A percentile compares a stretch with the other conserved stretches of the same genome.
These are phyloP conservation scores for Aschersonia sp. DNA, from an alignment of 2,329 filamentous ascomycete species.

Conservation along the genomic window DNA sequence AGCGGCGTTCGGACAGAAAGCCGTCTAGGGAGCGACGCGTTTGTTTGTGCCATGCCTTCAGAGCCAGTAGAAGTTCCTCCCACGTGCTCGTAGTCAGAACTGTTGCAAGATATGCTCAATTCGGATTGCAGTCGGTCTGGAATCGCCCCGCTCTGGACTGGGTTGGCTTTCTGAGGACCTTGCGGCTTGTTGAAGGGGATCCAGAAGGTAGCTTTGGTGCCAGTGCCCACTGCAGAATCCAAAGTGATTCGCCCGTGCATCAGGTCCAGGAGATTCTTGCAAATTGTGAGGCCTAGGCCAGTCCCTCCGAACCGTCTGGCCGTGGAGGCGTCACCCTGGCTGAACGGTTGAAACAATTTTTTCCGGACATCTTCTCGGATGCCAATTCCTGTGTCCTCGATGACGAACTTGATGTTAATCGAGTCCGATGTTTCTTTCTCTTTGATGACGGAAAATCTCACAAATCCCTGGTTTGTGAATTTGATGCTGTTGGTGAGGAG, in stretches of 20 bases:
- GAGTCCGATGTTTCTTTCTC: constrained; percentile 48
- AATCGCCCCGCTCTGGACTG: constrained; percentile 49
- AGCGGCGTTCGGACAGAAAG: constrained; percentile 20
- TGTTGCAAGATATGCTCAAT: constrained; percentile 50
- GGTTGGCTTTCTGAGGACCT: constrained; percentile 26
- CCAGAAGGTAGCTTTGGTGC: constrained; percentile 63
- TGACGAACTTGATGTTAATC: constrained; percentile 54
- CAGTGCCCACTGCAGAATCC: constrained; percentile 49
- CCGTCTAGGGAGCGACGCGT: constrained; percentile 13
- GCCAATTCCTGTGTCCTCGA: constrained; percentile 69
- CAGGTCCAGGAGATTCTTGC: constrained; percentile 64
- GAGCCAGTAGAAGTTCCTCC: constrained; percentile 23
- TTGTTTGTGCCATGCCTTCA: constrained; percentile 10
- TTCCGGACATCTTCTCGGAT: constrained; percentile 65
- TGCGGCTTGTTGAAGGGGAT: constrained; percentile 64
- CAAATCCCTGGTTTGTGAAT: constrained; percentile 54
- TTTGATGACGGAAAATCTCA: constrained; percentile 50
- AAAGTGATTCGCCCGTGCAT: constrained; percentile 66
- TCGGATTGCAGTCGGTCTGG: constrained; percentile 53
- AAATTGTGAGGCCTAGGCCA: constrained; percentile 64
- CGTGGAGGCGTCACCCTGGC: constrained; percentile 68
- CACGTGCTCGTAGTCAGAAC: constrained; percentile 44
- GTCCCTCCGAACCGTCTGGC: constrained; percentile 68
- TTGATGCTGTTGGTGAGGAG: constrained; percentile 66
- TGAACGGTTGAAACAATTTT: constrained; percentile 65